These are phyloP conservation scores for Macrophomina phaseolina DNA, from an alignment of 2,329 filamentous ascomycete genomes.

Conservation along the genomic window DNA sequence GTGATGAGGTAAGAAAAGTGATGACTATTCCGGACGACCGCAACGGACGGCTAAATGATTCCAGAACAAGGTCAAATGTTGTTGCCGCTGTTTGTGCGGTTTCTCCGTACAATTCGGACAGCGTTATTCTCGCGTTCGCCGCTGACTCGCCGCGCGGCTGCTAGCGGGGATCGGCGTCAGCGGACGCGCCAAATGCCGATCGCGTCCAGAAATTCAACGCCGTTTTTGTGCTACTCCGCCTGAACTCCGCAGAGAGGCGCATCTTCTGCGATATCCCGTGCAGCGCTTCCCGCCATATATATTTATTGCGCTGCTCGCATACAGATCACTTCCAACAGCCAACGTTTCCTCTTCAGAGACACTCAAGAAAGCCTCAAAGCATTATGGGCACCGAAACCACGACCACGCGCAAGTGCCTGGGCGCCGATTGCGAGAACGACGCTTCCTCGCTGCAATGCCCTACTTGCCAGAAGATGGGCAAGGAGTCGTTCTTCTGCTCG, in stretches of 20 bases:
- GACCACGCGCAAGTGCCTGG: slow-evolving; percentile 73
- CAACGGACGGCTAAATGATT: not conserved
- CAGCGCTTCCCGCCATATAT: not conserved
- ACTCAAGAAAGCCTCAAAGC: not conserved
- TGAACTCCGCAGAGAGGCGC: slow-evolving; percentile 12
- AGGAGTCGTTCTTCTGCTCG: slow-evolving; percentile 95
- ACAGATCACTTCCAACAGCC: not conserved
- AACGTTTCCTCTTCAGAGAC: not conserved
- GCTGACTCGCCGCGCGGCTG: slow-evolving; percentile 17
- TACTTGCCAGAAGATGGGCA: slow-evolving; percentile 87
- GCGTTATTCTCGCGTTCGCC: not conserved
- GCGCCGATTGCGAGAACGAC: slow-evolving; percentile 84
- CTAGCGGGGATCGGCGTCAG: slow-evolving; percentile 22
- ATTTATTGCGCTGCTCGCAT: not conserved
- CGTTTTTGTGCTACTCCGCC: slow-evolving; percentile 26
- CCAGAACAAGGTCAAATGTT: not conserved
- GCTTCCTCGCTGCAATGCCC: slow-evolving; percentile 89
- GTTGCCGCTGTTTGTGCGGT: not conserved
- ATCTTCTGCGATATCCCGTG: not conserved
- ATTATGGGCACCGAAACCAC: slow-evolving; percentile 43
- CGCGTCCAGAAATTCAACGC: slow-evolving; percentile 23
- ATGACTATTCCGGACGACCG: slow-evolving; percentile 26
- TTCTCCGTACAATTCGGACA: not conserved
- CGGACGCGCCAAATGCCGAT: slow-evolving; percentile 24
- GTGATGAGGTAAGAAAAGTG: slow-evolving; percentile 31